Evolutionary conservation across 2,329 filamentous ascomycete species (phyloP).

Genomic region (Rhexocercosporidium sp.): DNA sequence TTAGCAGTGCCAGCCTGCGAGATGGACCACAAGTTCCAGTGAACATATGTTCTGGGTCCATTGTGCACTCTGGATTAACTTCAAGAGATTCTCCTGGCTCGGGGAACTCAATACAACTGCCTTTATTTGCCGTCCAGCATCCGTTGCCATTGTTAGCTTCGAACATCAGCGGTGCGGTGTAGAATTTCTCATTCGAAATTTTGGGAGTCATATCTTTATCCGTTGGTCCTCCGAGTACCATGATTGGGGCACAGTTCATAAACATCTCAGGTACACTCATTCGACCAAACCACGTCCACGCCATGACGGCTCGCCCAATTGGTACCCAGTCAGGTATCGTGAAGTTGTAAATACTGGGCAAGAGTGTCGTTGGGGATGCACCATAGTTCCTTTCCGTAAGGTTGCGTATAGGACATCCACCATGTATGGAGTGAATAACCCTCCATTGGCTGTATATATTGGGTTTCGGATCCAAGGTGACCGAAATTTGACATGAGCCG

Average conservation of each 20-base stretch:
- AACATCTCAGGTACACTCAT: conserved; percentile 1
- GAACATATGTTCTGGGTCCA: neutral
- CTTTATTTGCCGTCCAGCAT: neutral
- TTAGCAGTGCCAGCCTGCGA: neutral
- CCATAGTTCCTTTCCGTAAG: neutral
- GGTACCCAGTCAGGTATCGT: neutral
- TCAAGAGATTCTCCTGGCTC: neutral
- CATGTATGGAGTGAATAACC: conserved; percentile 1
- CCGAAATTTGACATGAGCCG: neutral
- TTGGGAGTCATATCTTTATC: neutral
- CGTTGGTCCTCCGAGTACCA: neutral
- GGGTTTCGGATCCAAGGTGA: neutral
- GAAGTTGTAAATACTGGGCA: neutral
- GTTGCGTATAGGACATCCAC: neutral
- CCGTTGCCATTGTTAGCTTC: neutral
- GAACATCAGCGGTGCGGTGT: neutral
- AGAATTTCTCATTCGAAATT: neutral
- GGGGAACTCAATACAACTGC: neutral
- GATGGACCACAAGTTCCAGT: neutral
- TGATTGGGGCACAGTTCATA: neutral
- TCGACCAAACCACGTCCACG: neutral
- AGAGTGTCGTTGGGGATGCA: neutral
- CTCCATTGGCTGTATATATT: neutral
- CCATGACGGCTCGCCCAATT: neutral
- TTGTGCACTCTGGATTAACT: neutral